Evolutionary conservation across 2,329 filamentous ascomycete species (phyloP), one percentile per base, ranked within the genome.

Genomic region (Incumbomyces lentus): DNA sequence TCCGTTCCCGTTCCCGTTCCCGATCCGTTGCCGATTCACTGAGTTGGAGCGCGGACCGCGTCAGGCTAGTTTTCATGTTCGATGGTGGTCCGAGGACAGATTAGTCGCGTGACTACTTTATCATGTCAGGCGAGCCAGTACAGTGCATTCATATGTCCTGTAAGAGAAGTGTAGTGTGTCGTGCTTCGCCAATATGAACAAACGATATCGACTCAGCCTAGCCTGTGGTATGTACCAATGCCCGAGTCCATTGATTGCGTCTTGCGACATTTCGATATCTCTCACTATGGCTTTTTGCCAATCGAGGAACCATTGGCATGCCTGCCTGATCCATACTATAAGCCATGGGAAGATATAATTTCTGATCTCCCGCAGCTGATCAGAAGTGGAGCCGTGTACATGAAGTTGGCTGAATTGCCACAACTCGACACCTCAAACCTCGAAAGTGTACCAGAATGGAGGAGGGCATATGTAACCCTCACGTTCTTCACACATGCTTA

Each of bases 321-420:
- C 40, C 78, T 95, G 13, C 79, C 85, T 13, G 82, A 92, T 58
- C 74, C 81, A 7, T 95, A 95, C 71, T 96, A 95, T 67, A 79
- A 82, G 63, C 86, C 87, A 54, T 96, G 89, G 89, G 89, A 95
- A 66, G 75, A 79, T 34, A 72, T 94, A 47, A 77, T 81, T 26
- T 74, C 78, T 56, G 88, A 90, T 58, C 73, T 95, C 14, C 86
- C 92, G 65, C 75, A 76, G 36, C 72, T 92, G 53, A 83, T 95
- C 47, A 72, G 87, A 44, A 84, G 76, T 60, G 82, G 82, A 60
- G 80, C 84, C 44, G 73, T 95, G 55, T 78, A 86, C 44, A 74
- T 79, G 46, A 77, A 86, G 52, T 76, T 95, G 42, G 82, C 94
- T 54, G 72, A 74, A 18, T 73, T 95, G 44, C 87, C 87, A 12